Base-by-base conservation (phyloP, 1,284 basidiomycete genomes). In the Sphaerobolus stellatus region DNA sequence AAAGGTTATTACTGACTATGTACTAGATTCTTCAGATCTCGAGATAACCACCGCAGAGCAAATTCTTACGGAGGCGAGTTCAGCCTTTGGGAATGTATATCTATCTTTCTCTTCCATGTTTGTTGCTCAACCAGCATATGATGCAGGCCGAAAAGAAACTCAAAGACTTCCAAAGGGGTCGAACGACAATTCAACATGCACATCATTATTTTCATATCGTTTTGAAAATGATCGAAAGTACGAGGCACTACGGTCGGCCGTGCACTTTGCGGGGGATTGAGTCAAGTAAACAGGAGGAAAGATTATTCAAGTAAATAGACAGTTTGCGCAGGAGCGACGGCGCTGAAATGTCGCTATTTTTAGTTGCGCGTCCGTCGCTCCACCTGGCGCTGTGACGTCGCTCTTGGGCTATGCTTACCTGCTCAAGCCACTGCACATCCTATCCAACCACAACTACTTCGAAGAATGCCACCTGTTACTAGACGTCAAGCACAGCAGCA, bases 111-210 rank as follows among this genome's bases (percentile, higher is more conserved):
- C n/a, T 7, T 3, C 30, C 8, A n/a, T 16, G 6, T 3, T 28
- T 34, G 13, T 22, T n/a, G 2, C 9, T 3, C 4, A 28, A 11
- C 6, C 30, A 38, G 18, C 13, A 9, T 20, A 3, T 51, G 4
- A 27, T 31, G 6, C 8, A 54, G 52, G 46, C 52, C 7, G 30
- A 54, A 31, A 27, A 48, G 14, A 13, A 22, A 14, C 20, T 57
- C 11, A 34, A 30, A n/a, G 36, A 54, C 22, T 30, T 59, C 29
- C 27, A 28, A n/a, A 44, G 58, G n/a, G 58, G 50, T 28, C 44
- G 52, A 25, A 41, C 48, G 13, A 50, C 58, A 14, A 48, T 54
- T 6, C 58, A 59, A 45, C 56, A 58, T 48, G 56, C 56, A 8
- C 58, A 59, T 48, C 51, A 51, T 24, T 59, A 59, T 34, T 58